Base-by-base conservation (phyloP, 192 early-diverging fungal genomes). In the Umbelopsis isabellina region DNA sequence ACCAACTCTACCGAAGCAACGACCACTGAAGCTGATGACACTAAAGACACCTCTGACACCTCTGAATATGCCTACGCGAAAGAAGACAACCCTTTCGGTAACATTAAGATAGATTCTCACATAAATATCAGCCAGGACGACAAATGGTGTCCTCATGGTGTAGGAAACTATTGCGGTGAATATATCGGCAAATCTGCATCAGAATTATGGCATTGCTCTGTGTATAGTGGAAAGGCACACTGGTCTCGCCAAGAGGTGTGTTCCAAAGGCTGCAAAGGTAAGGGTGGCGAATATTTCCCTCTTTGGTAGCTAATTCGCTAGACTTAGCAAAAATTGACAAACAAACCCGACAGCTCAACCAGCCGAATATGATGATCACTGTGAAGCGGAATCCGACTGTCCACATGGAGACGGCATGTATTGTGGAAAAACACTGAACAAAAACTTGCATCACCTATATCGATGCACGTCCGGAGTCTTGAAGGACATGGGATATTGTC, bases 351-450 rank as follows among this genome's bases (percentile, higher is more conserved):
- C 23, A 51, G 49, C 45, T 4, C 67, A 69, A 69, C 51, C 67
- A 8, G 46, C 48, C 21, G 67, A 49, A 41, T 52, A 69, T 30
- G 67, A 69, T 23, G 67, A 69, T 30, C 37, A 49, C 48, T 69
- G 67, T n/a, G 33, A 69, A 12, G 67, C 51, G 20, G 47, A 49
- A 20, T 21, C 67, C 13, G 51, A 69, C 48, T 69, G 67, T 33
- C 67, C 67, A 21, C 51, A 69, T 41, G 67, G 67, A 22, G 67
- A 69, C 48, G 67, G 67, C 46, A 49, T 69, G 49, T 69, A 69
- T 18, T 69, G 67, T 49, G 67, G 67, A 9, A 27, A 47, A 49
- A 49, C 67, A 12, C 3, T 69, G 9, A 46, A 23, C 15, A 69
- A 25, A 20, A 46, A 41, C 16, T 47, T 69, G 22, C 67, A 69